These are phyloP conservation scores for Stipa capillata DNA, from an alignment of 176 grass and related monocot genomes.

Conservation along the genomic window DNA sequence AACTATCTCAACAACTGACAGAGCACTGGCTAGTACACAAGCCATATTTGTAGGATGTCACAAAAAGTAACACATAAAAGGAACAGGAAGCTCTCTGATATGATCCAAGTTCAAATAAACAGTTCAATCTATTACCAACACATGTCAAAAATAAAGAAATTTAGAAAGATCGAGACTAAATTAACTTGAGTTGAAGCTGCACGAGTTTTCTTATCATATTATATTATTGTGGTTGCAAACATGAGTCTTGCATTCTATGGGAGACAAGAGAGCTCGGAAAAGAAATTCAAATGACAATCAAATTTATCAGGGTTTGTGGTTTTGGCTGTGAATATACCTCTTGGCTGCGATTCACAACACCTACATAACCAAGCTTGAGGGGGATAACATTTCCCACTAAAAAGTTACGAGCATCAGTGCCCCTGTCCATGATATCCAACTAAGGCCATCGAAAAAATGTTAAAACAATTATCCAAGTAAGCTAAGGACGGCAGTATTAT, in stretches of 20 bases:
- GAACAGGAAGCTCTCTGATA: background rate
- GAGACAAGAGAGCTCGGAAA: background rate
- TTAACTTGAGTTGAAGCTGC: background rate
- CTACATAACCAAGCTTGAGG: conserved; percentile 85
- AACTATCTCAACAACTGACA: background rate
- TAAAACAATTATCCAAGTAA: conserved; percentile 25
- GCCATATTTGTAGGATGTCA: background rate
- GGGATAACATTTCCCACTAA: conserved; percentile 92
- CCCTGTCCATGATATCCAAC: conserved; percentile 99
- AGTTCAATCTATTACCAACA: background rate
- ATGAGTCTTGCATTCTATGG: background rate
- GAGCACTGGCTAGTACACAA: background rate
- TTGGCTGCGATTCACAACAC: conserved; percentile 89
- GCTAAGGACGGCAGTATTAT: background rate
- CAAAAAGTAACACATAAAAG: background rate
- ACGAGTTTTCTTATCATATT: background rate
- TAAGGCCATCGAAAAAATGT: conserved; percentile 37
- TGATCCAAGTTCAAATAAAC: conserved; percentile 5
- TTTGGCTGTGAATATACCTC: conserved; percentile 52
- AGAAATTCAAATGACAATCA: background rate
- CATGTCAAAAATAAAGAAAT: background rate
- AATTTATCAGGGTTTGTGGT: background rate
- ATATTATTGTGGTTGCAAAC: background rate
- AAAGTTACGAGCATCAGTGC: conserved; percentile 90
- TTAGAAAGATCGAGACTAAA: background rate